Base-by-base conservation (phyloP, 768 basidiomycete genomes). In the Chlorophyllum brunneum region DNA sequence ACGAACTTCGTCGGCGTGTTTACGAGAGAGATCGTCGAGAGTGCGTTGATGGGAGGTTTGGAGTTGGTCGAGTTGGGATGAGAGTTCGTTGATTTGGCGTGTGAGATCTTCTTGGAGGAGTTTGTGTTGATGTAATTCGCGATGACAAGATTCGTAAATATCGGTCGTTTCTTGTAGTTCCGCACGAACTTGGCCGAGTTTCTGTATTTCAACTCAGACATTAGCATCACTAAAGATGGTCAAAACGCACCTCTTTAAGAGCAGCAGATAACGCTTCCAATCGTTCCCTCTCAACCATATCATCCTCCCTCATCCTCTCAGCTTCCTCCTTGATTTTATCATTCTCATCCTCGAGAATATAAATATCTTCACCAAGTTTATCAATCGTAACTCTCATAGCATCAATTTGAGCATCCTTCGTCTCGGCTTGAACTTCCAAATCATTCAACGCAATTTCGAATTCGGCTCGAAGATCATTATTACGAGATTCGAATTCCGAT, bases 271-370 rank as follows among this genome's bases (percentile, higher is more conserved):
- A 69, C 2, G 75, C 82, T 59, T 88, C 85, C 1, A 85, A 68
- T 37, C 82, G 71, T 53, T 88, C 87, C 22, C 79, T 73, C 61
- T 88, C 90, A n/a, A 78, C 77, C 7, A 67, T 73, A 40, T 85
- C 83, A n/a, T 92, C 89, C 53, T 92, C 86, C 46, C 82, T 78
- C 33, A 82, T 56, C 7, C 58, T 31, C 8, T 58, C 54, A 8
- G 53, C 34, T 7, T 58, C 58, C 9, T 56, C 55, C 48, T 56
- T 56, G 46, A 54, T 53, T 18, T 54, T 43, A 22, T 59, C 58
- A 48, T 85, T 80, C 61, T 93, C 88, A 54, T 95, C 92, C 63
- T 98, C 95, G 1, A 95, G 78, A 38, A 82, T 71, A 66, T 88
- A 93, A 7, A 97, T 80, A 48, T 85, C 82, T 55, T 90, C 85